Base-by-base conservation (phyloP, 176 grass and related monocot species). In the Carex littledalei region DNA sequence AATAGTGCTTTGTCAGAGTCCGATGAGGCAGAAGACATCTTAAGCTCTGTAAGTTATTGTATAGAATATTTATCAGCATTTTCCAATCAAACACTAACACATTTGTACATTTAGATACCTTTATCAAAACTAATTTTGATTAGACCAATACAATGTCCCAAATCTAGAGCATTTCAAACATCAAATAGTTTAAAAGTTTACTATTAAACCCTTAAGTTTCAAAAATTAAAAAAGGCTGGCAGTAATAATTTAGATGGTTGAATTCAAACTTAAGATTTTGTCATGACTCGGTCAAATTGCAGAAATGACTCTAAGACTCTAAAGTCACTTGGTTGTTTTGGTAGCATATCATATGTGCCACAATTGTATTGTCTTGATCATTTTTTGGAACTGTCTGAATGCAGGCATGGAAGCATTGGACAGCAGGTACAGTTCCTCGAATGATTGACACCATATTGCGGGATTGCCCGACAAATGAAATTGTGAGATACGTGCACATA, bases 381-480 rank as follows among this genome's bases (percentile, higher is more conserved):
- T 17, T 21, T 63, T 63, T 63, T 35, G 15, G 17, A 17, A 22
- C 29, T 62, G 18, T 81, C 35, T 63, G 43, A 9, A 45, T 63
- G 56, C 68, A 94, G 90, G 61, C 90, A 60, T 94, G 90, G 93
- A 84, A 89, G 10, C 86, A 94, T 43, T 90, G 93, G 93, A 88
- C 54, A 16, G 29, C 18, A 1, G 88, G 81, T n/a, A 88, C 86
- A 79, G 45, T 86, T 64, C 2, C 59, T 9, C 85, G 88, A 17
- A 58, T 92, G 37, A 39, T 87, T 10, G 92, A 94, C 59, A 16
- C 84, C 13, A 85, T 52, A 16, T 54, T 94, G 1, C 43, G 41
- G 59, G 81, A 82, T 63, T 67, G 74, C 18, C 84, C 89, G 8
- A 41, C 50, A 49, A 84, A 86, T 20, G 85, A 86, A 59, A 65